Evolutionary conservation across 768 basidiomycete genomes (phyloP).

Genomic region (Clavaria fumosa): DNA sequence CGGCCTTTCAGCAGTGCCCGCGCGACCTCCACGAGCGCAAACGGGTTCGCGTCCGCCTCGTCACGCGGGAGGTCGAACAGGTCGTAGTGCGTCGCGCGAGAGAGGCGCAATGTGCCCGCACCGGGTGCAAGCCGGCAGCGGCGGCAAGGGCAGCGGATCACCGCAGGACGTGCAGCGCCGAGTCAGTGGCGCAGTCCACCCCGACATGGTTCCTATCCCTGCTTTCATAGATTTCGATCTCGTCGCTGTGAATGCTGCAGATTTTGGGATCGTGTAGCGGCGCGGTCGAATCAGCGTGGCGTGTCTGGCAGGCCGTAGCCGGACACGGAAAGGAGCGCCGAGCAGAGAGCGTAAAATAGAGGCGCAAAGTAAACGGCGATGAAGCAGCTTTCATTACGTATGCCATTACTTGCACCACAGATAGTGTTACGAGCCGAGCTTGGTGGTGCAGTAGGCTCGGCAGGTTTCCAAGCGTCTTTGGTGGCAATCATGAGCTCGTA

Average conservation of each 20-base stretch:
- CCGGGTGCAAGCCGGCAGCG: conserved; percentile 58
- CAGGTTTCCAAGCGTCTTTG: conserved; percentile 72
- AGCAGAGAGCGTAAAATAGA: too few species aligned
- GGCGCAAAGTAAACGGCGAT: too few species aligned
- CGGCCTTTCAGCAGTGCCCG: conserved; percentile 40
- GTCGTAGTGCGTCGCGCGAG: conserved; percentile 48
- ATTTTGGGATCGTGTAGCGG: too few species aligned
- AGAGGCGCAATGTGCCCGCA: conserved; percentile 55
- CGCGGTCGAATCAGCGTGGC: too few species aligned
- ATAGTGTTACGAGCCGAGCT: conserved; percentile 16
- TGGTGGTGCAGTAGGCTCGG: too few species aligned
- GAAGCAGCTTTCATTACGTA: too few species aligned
- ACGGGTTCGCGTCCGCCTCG: conserved; percentile 53
- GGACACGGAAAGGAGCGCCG: too few species aligned
- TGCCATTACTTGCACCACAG: too few species aligned
- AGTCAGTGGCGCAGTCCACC: not conserved
- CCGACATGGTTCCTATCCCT: too few species aligned
- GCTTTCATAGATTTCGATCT: too few species aligned
- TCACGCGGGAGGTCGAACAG: conserved; percentile 47
- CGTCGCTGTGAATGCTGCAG: too few species aligned
- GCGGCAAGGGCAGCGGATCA: conserved; percentile 37
- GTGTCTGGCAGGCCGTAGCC: too few species aligned
- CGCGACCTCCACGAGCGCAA: conserved; percentile 38
- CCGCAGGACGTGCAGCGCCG: conserved; percentile 48
- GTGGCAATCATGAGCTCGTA: conserved; percentile 91